Conservation (phyloP, 495 filamentous ascomycete species). For the Lophiotrema nucula region DNA sequence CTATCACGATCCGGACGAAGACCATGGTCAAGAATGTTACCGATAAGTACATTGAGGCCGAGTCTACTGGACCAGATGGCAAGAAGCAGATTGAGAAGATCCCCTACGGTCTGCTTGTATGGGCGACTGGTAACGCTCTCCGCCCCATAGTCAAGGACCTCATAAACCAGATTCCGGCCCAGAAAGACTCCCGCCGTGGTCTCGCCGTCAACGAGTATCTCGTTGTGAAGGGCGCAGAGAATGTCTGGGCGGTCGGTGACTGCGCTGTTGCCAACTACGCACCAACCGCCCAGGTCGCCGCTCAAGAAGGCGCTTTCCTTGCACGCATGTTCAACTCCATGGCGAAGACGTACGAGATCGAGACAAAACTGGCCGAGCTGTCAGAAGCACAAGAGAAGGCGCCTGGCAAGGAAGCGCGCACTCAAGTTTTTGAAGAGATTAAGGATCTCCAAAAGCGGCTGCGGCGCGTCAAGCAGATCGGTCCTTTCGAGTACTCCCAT, state of each 20-base stretch:
- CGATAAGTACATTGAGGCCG: slow-evolving; percentile 90
- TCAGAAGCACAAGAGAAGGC: slow-evolving; percentile 65
- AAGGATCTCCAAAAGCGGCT: slow-evolving; percentile 81
- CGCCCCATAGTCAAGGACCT: slow-evolving; percentile 85
- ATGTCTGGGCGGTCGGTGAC: slow-evolving; percentile 90
- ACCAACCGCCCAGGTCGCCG: slow-evolving; percentile 93
- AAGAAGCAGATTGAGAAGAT: slow-evolving; percentile 75
- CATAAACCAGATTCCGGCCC: slow-evolving; percentile 86
- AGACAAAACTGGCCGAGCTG: slow-evolving; percentile 64
- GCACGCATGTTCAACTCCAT: slow-evolving; percentile 97
- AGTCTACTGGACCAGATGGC: slow-evolving; percentile 81
- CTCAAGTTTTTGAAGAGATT: slow-evolving; percentile 65
- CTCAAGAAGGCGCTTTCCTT: slow-evolving; percentile 94
- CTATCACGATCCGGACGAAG: slow-evolving; percentile 94
- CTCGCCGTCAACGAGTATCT: slow-evolving; percentile 97
- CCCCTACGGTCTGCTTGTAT: slow-evolving; percentile 94
- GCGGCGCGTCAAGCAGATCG: slow-evolving; percentile 84
- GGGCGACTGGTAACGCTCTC: slow-evolving; percentile 96
- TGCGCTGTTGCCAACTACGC: slow-evolving; percentile 96
- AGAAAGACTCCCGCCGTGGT: slow-evolving; percentile 91
- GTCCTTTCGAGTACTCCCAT: slow-evolving; percentile 96
- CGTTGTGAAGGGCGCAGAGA: slow-evolving; percentile 92
- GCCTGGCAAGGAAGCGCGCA: slow-evolving; percentile 55
- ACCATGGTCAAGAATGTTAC: slow-evolving; percentile 98
- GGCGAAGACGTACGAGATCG: slow-evolving; percentile 82